Conservation (phyloP, 2,329 filamentous ascomycete genomes). For the Colletotrichum abscissum region DNA sequence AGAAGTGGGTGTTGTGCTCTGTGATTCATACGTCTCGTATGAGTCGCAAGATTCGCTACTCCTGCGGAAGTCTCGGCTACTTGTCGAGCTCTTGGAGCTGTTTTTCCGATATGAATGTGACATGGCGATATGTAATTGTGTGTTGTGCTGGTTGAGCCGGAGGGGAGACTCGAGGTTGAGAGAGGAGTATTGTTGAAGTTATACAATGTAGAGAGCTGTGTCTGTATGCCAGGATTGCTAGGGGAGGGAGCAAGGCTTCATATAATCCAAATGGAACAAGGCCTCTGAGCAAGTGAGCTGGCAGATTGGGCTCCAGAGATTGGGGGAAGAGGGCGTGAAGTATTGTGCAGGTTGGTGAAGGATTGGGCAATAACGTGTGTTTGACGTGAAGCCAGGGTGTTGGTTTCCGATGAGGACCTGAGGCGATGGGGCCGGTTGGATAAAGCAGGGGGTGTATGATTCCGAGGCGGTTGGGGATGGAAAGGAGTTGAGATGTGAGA, state of each 20-base stretch:
- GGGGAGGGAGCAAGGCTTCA: slow-evolving; percentile 27
- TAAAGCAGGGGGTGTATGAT: slow-evolving; percentile 27
- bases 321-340: slow-evolving; percentile 14
- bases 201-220: neutral
- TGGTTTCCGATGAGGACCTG: slow-evolving; percentile 17
- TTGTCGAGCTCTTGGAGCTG: slow-evolving; percentile 50
- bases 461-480: slow-evolving; percentile 7
- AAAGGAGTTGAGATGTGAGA: slow-evolving; percentile 12
- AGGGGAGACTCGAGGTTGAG: neutral
- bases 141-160: neutral
- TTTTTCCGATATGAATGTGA: slow-evolving; percentile 49
- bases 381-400: slow-evolving; percentile 21
- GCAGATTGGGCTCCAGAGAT: slow-evolving; percentile 7
- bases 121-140: slow-evolving; percentile 39
- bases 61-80: slow-evolving; percentile 52
- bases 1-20: slow-evolving; percentile 61
- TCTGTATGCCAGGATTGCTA: neutral
- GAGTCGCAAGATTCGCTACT: slow-evolving; percentile 56
- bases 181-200: neutral
- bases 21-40: slow-evolving; percentile 57
- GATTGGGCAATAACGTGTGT: slow-evolving; percentile 27
- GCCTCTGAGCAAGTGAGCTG: neutral
- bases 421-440: slow-evolving; percentile 30
- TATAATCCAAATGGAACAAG: slow-evolving; percentile 20
- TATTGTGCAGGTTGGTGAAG: slow-evolving; percentile 24